Conservation (phyloP, 108 stramenopile species). For the Fragilaria crotonensis region DNA sequence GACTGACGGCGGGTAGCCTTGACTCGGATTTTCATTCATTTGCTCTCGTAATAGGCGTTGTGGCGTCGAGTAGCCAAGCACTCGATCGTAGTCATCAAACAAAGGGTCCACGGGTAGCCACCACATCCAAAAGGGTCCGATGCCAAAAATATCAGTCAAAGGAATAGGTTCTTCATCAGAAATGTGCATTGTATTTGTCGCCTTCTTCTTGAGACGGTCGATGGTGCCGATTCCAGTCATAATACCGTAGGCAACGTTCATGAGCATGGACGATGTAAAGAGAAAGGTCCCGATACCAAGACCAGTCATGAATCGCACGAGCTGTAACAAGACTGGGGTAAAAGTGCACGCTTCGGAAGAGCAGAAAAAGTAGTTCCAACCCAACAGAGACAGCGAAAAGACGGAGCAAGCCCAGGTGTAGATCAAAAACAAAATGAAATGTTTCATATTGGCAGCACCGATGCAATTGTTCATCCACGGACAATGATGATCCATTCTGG, state of each 20-base stretch:
- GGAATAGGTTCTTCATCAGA: constrained; percentile 73
- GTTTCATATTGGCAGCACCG: constrained; percentile 88
- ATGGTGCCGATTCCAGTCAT: constrained; percentile 91
- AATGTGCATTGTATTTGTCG: constrained; percentile 59
- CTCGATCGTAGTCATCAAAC: constrained; percentile 78
- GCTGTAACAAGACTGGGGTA: constrained; percentile 57
- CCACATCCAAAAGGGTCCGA: constrained; percentile 67
- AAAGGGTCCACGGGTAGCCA: constrained; percentile 73
- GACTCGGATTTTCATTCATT: constrained; percentile 11
- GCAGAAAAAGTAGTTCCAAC: constrained; percentile 87
- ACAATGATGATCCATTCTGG: constrained; percentile 96
- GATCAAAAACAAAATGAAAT: constrained; percentile 91
- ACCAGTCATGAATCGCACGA: constrained; percentile 80
- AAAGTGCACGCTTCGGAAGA: constrained; percentile 71
- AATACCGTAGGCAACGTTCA: constrained; percentile 85
- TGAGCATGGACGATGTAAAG: constrained; percentile 81
- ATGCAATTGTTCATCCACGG: constrained; percentile 99
- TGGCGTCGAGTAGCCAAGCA: constrained; percentile 77
- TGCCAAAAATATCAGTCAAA: constrained; percentile 78
- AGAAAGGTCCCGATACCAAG: constrained; percentile 73
- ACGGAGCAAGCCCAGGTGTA: constrained; percentile 87
- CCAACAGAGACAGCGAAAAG: constrained; percentile 74
- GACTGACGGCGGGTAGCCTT: background rate
- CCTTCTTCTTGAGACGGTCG: constrained; percentile 88
- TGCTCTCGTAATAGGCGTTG: constrained; percentile 72